Evolutionary conservation across 257 asterid species (phyloP).

Genomic region (Oldenlandia corymbosa): DNA sequence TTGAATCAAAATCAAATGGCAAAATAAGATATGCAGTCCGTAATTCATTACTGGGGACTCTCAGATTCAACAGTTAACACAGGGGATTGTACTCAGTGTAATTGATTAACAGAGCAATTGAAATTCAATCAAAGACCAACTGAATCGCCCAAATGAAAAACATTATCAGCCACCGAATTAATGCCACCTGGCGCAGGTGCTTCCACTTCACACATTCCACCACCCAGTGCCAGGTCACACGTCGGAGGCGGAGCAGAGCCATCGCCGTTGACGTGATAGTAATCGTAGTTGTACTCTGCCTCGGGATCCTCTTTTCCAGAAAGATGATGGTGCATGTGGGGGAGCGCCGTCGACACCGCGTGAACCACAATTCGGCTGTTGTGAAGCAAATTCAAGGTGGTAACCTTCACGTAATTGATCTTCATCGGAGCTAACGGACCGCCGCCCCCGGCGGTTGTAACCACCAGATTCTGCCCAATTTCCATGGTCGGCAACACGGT

Average conservation of each 20-base stretch:
- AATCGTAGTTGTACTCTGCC: not conserved
- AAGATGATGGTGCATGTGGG: conserved; percentile 21
- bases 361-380: conserved; percentile 64
- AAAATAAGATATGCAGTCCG: too few species aligned
- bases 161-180: conserved; percentile 25
- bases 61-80: too few species aligned
- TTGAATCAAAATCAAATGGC: too few species aligned
- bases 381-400: conserved; percentile 38
- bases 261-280: conserved; percentile 6
- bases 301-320: conserved; percentile 7
- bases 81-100: not conserved
- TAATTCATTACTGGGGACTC: not conserved
- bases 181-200: conserved; percentile 45
- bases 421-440: conserved; percentile 52
- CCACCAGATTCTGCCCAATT: conserved; percentile 44
- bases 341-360: conserved; percentile 53
- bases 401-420: conserved; percentile 59
- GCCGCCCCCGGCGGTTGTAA: conserved; percentile 57
- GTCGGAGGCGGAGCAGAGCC: conserved; percentile 4
- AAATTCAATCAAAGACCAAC: not conserved
- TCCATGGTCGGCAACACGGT: conserved; percentile 55
- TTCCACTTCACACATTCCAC: conserved; percentile 44
- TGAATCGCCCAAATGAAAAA: conserved; percentile 4
- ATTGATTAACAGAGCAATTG: not conserved
- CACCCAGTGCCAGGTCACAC: conserved; percentile 37